These are phyloP conservation scores for Stachybotrys chlorohalonatus DNA, from an alignment of 2,329 filamentous ascomycete species.

Conservation along the genomic window DNA sequence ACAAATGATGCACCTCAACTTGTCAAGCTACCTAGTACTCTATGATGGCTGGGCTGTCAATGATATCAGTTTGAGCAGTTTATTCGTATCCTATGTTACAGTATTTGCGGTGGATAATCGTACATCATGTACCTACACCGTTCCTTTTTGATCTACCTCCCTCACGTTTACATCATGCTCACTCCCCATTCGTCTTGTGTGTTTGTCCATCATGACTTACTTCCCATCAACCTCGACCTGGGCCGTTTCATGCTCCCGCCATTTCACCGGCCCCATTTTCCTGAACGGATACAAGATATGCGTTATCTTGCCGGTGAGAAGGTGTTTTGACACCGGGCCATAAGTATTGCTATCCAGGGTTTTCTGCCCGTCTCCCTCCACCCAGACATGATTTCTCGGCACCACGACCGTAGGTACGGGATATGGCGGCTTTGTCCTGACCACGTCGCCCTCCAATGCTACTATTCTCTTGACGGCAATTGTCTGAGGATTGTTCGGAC, in stretches of 20 bases:
- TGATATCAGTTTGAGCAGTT: too few species aligned
- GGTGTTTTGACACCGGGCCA: constrained; percentile 67
- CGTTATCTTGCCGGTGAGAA: constrained; percentile 68
- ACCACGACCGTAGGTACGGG: constrained; percentile 50
- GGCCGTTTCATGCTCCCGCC: constrained; percentile 41
- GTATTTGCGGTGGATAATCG: too few species aligned
- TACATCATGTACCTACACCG: not conserved
- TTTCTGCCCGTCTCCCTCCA: constrained; percentile 78
- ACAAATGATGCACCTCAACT: not conserved
- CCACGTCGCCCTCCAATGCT: constrained; percentile 68
- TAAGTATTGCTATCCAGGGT: constrained; percentile 84
- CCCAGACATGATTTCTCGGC: constrained; percentile 82
- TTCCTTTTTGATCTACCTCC: too few species aligned
- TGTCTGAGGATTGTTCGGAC: constrained; percentile 59
- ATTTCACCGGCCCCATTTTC: constrained; percentile 47
- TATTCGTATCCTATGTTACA: too few species aligned
- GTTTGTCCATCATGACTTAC: not conserved
- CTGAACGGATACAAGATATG: constrained; percentile 62
- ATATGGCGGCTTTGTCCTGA: constrained; percentile 57
- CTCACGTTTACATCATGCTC: not conserved
- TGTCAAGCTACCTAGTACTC: too few species aligned
- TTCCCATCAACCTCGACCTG: constrained; percentile 6
- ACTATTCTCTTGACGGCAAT: constrained; percentile 76
- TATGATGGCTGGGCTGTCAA: too few species aligned
- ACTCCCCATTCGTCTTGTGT: not conserved